Conservation (phyloP, 1,284 basidiomycete species). For the Irpex rosettiformis region DNA sequence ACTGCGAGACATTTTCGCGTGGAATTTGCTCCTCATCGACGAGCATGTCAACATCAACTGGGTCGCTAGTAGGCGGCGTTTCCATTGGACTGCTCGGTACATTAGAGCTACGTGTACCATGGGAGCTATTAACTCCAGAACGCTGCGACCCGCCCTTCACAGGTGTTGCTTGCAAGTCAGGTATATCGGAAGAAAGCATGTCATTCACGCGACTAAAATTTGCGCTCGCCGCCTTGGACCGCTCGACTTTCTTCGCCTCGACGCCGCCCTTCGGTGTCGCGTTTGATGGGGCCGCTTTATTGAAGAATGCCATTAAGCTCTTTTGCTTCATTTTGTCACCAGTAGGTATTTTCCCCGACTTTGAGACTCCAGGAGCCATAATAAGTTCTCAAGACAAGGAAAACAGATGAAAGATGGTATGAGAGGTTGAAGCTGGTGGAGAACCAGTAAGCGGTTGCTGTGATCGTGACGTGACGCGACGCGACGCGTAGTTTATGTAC, state of each 20-base stretch:
- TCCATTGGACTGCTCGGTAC: conserved; percentile 43
- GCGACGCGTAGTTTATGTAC: background rate
- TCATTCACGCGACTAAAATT: conserved; percentile 11
- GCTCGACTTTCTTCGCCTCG: conserved; percentile 15
- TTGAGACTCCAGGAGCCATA: conserved; percentile 7
- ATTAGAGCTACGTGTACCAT: conserved; percentile 46
- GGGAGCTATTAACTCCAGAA: conserved; percentile 28
- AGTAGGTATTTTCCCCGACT: conserved; percentile 8
- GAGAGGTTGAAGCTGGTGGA: background rate
- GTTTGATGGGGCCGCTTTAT: conserved; percentile 33
- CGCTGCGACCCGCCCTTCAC: conserved; percentile 26
- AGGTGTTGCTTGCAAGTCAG: conserved; percentile 24
- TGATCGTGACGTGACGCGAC: background rate
- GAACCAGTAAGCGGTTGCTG: background rate
- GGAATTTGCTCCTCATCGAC: conserved; percentile 40
- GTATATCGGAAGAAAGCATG: conserved; percentile 23
- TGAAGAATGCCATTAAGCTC: conserved; percentile 68
- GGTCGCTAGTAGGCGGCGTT: conserved; percentile 74
- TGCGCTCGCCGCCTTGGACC: background rate
- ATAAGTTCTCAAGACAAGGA: background rate
- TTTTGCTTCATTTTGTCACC: conserved; percentile 60
- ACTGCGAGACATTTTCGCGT: conserved; percentile 20
- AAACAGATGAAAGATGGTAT: background rate
- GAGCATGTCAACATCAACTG: conserved; percentile 70
- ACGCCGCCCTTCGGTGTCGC: conserved; percentile 26